Evolutionary conservation across 2,329 filamentous ascomycete species (phyloP).

Genomic region (Colletotrichum salicis): DNA sequence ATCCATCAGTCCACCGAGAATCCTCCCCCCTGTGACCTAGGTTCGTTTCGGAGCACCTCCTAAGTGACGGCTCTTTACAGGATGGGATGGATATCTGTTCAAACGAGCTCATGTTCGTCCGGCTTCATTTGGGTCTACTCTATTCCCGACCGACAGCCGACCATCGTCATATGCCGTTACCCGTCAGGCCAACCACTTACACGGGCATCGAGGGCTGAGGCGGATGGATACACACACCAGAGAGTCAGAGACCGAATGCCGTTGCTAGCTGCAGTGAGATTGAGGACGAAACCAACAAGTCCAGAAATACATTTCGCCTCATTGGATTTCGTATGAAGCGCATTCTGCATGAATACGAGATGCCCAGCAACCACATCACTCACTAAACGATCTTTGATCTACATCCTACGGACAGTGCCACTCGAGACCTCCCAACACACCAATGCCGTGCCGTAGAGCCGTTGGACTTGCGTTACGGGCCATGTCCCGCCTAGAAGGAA

Average conservation of each 20-base stretch:
- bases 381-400: slow-evolving; percentile 20
- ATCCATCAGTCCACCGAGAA: slow-evolving; percentile 7
- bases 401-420: slow-evolving; percentile 16
- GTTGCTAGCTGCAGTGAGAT: slow-evolving; percentile 7
- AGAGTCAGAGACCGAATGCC: not conserved
- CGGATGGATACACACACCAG: not conserved
- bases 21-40: slow-evolving; percentile 15
- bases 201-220: not conserved
- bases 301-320: slow-evolving; percentile 15
- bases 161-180: slow-evolving; percentile 14
- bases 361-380: slow-evolving; percentile 18
- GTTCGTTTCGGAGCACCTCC: slow-evolving; percentile 12
- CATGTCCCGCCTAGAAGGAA: slow-evolving; percentile 4
- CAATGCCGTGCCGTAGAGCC: slow-evolving; percentile 18
- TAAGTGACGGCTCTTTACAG: slow-evolving; percentile 19
- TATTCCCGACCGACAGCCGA: slow-evolving; percentile 16
- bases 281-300: not conserved
- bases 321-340: slow-evolving; percentile 15
- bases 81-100: slow-evolving; percentile 5
- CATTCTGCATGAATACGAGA: slow-evolving; percentile 35
- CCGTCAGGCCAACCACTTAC: slow-evolving; percentile 10
- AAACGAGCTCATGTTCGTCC: not conserved
- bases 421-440: slow-evolving; percentile 1
- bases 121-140: slow-evolving; percentile 1
- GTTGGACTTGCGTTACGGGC: slow-evolving; percentile 8